Evolutionary conservation across 169 alveolate genomes (phyloP), one percentile per base, ranked within the genome.

Genomic region (Plasmodium blacklocki): DNA sequence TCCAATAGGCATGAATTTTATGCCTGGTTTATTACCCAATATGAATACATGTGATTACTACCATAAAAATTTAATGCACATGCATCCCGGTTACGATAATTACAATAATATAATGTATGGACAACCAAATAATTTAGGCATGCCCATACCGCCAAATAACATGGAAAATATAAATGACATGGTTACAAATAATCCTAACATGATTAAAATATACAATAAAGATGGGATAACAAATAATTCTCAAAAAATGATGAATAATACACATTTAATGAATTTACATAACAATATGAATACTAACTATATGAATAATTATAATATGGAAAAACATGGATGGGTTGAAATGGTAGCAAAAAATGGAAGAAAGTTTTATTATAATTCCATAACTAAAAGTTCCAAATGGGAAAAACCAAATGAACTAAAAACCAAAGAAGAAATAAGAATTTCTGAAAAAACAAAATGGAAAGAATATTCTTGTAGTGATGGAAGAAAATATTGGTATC

Each of bases 271-370:
- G 56, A 60, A 74, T 43, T 18, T 62, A 11, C 39, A 49, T 8
- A 74, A 18, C 19, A 76, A 47, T 45, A 49, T 66, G 43, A 52
- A 26, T 39, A 19, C 58, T 47, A 80, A 68, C 39, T 66, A 67
- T 49, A 45, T 80, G 90, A 56, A 12, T 39, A 67, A 59, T 23
- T 52, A 4, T 47, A 68, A 59, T 80, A 47, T 47, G 39, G 80
- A 80, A 29, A 80, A 67, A 23, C 90, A 80, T 45, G 90, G 90
- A 52, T 95, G 97, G 97, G 88, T 90, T 70, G 93, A 93, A 70
- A 94, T 86, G 87, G 88, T 92, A 12, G 93, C 97, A 21, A 95
- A 96, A 14, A 96, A 95, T 43, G 97, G 97, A n/a, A 93, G 91
- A 76, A 80, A 75, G 29, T 95, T 93, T 88, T 95, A 93, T 92